Conservation (phyloP, 2,329 filamentous ascomycete genomes). For the Pseudogymnoascus sp. region DNA sequence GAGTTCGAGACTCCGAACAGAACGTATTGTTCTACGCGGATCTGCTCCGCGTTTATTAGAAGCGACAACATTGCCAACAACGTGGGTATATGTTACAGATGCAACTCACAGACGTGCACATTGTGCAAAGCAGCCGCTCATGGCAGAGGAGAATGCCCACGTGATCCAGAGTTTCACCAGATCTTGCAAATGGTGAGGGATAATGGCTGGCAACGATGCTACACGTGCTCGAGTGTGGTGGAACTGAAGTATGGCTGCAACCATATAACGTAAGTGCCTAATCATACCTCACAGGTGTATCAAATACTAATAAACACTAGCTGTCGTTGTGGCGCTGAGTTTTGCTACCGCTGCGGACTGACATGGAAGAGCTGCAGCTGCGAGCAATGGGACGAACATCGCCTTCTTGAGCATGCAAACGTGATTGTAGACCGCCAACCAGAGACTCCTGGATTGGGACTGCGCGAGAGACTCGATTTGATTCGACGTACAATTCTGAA, state of each 20-base stretch:
- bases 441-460: not conserved
- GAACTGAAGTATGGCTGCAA: conserved; percentile 43
- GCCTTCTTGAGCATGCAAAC: conserved; percentile 27
- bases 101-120: conserved; percentile 37
- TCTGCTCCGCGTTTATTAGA: conserved; percentile 41
- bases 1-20: conserved; percentile 40
- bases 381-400: conserved; percentile 31
- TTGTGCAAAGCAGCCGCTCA: conserved; percentile 42
- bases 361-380: conserved; percentile 35
- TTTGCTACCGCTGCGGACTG: conserved; percentile 40
- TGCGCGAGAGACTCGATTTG: not conserved
- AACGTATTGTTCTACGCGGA: conserved; percentile 40
- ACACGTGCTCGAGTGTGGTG: conserved; percentile 36
- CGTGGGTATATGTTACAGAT: conserved; percentile 35
- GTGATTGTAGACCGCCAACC: conserved; percentile 27
- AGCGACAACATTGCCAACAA: conserved; percentile 25
- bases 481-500: not conserved
- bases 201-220: conserved; percentile 45
- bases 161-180: conserved; percentile 33
- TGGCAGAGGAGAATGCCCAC: conserved; percentile 36
- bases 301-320: conserved; percentile 22
- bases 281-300: not conserved
- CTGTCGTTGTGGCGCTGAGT: conserved; percentile 39
- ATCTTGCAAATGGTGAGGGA: conserved; percentile 33
- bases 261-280: conserved; percentile 44